A percentile compares a stretch with the other conserved stretches of the same genome.
phyloP scores from a whole-genome alignment of 345 rosid genomes.

The Reutealis trisperma region DNA sequence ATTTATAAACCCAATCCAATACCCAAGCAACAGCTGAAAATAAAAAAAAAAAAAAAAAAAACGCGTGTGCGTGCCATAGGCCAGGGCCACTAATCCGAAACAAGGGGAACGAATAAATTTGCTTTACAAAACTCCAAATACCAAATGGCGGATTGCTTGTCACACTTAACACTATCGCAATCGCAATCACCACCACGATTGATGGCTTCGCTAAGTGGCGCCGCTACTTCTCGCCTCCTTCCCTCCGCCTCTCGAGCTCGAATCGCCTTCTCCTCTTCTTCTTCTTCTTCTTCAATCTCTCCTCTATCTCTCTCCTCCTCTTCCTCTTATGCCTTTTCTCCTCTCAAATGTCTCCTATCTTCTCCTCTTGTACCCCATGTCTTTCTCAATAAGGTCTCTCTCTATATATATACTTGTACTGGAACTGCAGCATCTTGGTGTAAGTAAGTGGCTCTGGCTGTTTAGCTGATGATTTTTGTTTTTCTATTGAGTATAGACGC shows the following conservation, averaged over 20 bases:
- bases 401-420: not conserved
- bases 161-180: slow-evolving; percentile 2
- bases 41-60: too few species aligned
- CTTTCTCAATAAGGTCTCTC: slow-evolving; percentile 46
- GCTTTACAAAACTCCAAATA: too few species aligned
- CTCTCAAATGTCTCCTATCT: slow-evolving; percentile 55
- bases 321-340: slow-evolving; percentile 33
- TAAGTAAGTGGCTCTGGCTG: not conserved
- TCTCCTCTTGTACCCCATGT: slow-evolving; percentile 49
- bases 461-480: not conserved
- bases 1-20: not conserved
- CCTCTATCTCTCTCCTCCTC: slow-evolving; percentile 30
- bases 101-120: not conserved
- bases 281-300: slow-evolving; percentile 18
- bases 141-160: slow-evolving; percentile 10
- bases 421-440: not conserved
- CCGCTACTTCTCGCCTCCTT: slow-evolving; percentile 58
- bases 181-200: slow-evolving; percentile 3
- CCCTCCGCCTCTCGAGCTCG: slow-evolving; percentile 44
- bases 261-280: slow-evolving; percentile 25
- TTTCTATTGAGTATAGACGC: slow-evolving; percentile 33
- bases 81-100: slow-evolving; percentile 7
- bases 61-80: slow-evolving; percentile 1
- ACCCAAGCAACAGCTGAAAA: not conserved
- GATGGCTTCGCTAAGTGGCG: slow-evolving; percentile 64